Evolutionary conservation across 2,329 filamentous ascomycete species (phyloP).

Genomic region (Lachnellula occidentalis): DNA sequence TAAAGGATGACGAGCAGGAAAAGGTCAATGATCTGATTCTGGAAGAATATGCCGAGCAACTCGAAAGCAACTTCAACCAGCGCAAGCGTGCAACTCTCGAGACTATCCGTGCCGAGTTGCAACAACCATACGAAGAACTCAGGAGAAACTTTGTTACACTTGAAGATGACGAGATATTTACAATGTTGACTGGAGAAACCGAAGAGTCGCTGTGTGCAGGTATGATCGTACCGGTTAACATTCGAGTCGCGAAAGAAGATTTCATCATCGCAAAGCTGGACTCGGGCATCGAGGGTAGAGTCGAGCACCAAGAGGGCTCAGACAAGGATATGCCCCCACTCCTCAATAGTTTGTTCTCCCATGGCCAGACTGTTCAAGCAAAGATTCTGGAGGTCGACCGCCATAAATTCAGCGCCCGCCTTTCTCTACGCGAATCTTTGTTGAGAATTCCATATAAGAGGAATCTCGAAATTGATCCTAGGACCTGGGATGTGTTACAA

Average conservation of each 20-base stretch:
- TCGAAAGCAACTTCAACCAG: conserved; percentile 89
- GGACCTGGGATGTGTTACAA: conserved; percentile 81
- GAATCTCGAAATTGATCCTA: conserved; percentile 64
- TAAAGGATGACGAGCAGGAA: conserved; percentile 89
- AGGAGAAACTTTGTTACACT: conserved; percentile 72
- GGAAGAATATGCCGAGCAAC: conserved; percentile 93
- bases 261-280: conserved; percentile 92
- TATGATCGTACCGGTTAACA: conserved; percentile 88
- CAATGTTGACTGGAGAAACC: conserved; percentile 94
- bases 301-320: conserved; percentile 77
- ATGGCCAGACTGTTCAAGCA: conserved; percentile 79
- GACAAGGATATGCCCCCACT: conserved; percentile 55
- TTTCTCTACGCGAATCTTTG: conserved; percentile 78
- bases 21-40: conserved; percentile 94
- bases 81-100: conserved; percentile 93
- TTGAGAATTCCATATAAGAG: conserved; percentile 68
- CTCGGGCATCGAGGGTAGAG: conserved; percentile 85
- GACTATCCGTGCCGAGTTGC: conserved; percentile 89
- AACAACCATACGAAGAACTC: conserved; percentile 90
- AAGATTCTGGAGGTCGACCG: conserved; percentile 86
- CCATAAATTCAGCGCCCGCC: conserved; percentile 75
- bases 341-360: conserved; percentile 65
- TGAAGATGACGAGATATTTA: conserved; percentile 76
- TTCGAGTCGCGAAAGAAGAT: conserved; percentile 83
- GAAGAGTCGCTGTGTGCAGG: conserved; percentile 74